These are phyloP conservation scores for Mucor plumbeus DNA, from an alignment of 371 early-diverging fungal genomes.

Conservation along the genomic window DNA sequence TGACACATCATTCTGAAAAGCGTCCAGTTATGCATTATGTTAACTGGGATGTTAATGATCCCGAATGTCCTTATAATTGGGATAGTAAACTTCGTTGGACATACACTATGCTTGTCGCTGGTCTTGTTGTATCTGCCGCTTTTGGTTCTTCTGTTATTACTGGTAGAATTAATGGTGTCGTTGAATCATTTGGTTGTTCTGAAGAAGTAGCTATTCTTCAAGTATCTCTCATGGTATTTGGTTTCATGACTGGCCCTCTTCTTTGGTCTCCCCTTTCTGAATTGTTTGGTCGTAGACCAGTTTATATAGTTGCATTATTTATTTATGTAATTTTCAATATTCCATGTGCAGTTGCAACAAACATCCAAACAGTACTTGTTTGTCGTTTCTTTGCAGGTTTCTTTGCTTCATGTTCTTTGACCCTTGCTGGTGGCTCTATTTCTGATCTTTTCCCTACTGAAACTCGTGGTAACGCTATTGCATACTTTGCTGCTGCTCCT, in stretches of 20 bases:
- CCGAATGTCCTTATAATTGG: conserved; percentile 53
- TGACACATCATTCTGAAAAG: conserved; percentile 29
- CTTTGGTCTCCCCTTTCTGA: conserved; percentile 54
- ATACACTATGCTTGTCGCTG: conserved; percentile 40
- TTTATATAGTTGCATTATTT: conserved; percentile 40
- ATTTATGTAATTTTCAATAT: conserved; percentile 46
- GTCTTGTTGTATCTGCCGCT: conserved; percentile 45
- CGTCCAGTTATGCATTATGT: conserved; percentile 30
- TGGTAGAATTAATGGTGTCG: conserved; percentile 35
- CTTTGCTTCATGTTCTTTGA: conserved; percentile 43
- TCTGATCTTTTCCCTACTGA: conserved; percentile 46
- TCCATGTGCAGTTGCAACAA: conserved; percentile 48
- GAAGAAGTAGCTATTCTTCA: conserved; percentile 44
- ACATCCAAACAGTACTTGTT: conserved; percentile 46
- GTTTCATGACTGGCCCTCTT: conserved; percentile 52
- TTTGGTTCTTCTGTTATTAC: conserved; percentile 51
- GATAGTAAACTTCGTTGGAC: conserved; percentile 34
- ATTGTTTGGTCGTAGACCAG: conserved; percentile 45
- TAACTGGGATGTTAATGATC: conserved; percentile 45
- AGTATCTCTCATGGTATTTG: conserved; percentile 55
- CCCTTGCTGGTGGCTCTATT: conserved; percentile 50
- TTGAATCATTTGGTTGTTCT: conserved; percentile 35
- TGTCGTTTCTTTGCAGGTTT: conserved; percentile 52
- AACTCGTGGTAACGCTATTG: conserved; percentile 48
- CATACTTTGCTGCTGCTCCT: conserved; percentile 55